phyloP scores from a whole-genome alignment of 805 yeast species.

The Isabelozyma pseudorhagii region DNA sequence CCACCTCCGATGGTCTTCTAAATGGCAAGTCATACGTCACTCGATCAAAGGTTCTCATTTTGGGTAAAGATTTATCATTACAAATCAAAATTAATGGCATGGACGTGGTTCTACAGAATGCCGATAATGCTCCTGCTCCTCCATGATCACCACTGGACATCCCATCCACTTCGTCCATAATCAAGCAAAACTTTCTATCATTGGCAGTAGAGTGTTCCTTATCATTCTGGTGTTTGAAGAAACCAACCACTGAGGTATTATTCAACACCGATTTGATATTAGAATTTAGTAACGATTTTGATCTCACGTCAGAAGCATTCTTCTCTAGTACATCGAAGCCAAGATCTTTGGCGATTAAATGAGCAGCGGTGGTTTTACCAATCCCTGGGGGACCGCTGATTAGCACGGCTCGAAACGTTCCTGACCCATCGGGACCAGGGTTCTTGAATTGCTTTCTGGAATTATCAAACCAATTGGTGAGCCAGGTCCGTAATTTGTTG shows the following conservation, averaged over 20 bases:
- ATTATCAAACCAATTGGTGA: conserved; percentile 66
- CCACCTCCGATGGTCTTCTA: conserved; percentile 82
- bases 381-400: conserved; percentile 87
- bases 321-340: conserved; percentile 76
- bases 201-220: conserved; percentile 25
- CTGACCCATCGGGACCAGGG: conserved; percentile 62
- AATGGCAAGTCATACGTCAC: conserved; percentile 77
- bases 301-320: conserved; percentile 87
- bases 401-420: conserved; percentile 75
- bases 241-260: conserved; percentile 83
- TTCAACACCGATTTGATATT: conserved; percentile 68
- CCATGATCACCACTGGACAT: conserved; percentile 99
- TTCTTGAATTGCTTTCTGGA: conserved; percentile 53
- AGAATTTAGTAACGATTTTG: conserved; percentile 69
- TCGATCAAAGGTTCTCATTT: conserved; percentile 93
- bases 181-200: conserved; percentile 66
- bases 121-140: conserved; percentile 93
- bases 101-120: conserved; percentile 76
- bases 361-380: conserved; percentile 83
- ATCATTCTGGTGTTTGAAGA: conserved; percentile 45
- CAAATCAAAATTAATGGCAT: conserved; percentile 93
- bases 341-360: conserved; percentile 61
- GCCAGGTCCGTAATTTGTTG: conserved; percentile 67
- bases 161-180: conserved; percentile 99
- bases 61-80: conserved; percentile 88